Percentiles rank a stretch among this genome's conserved stretches.
Conservation (phyloP, 202 grass and related monocot genomes). For the Schoenoplectus tabernaemontani region DNA sequence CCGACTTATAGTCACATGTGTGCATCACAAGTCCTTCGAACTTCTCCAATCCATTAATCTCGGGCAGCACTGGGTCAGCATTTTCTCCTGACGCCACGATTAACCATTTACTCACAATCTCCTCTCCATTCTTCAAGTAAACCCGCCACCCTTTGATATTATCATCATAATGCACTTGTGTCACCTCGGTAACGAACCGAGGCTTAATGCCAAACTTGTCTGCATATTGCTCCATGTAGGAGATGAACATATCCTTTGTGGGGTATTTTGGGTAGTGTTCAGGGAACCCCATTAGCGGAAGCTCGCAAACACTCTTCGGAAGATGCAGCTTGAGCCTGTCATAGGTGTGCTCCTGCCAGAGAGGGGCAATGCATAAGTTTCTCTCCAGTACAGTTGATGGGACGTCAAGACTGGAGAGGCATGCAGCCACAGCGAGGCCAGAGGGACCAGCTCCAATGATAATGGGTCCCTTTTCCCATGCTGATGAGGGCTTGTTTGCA, state of each 20-base stretch:
- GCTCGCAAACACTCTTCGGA: conserved; percentile 85
- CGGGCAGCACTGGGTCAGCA: conserved; percentile 56
- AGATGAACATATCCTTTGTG: conserved; percentile 71
- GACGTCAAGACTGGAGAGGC: conserved; percentile 54
- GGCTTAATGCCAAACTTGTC: conserved; percentile 40
- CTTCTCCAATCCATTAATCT: conserved; percentile 28
- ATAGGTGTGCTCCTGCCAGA: conserved; percentile 85
- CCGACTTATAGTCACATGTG: conserved; percentile 73
- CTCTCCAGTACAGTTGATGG: conserved; percentile 68
- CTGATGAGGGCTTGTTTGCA: not conserved
- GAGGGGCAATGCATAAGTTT: conserved; percentile 68
- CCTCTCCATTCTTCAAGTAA: conserved; percentile 21
- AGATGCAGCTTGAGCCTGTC: conserved; percentile 91
- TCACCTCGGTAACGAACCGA: conserved; percentile 49
- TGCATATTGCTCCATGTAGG: conserved; percentile 70
- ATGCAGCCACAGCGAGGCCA: conserved; percentile 65
- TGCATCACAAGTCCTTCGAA: conserved; percentile 50
- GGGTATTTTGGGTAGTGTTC: conserved; percentile 59
- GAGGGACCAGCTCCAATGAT: conserved; percentile 89
- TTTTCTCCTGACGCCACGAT: conserved; percentile 88
- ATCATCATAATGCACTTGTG: conserved; percentile 39
- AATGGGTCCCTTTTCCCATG: conserved; percentile 52
- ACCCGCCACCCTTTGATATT: conserved; percentile 42
- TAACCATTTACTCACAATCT: conserved; percentile 66
- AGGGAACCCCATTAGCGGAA: conserved; percentile 69